A percentile compares a stretch with the other conserved stretches of the same genome.
Evolutionary conservation across 2,329 filamentous ascomycete genomes (phyloP).

Genomic region (Ophiostoma populinum): DNA sequence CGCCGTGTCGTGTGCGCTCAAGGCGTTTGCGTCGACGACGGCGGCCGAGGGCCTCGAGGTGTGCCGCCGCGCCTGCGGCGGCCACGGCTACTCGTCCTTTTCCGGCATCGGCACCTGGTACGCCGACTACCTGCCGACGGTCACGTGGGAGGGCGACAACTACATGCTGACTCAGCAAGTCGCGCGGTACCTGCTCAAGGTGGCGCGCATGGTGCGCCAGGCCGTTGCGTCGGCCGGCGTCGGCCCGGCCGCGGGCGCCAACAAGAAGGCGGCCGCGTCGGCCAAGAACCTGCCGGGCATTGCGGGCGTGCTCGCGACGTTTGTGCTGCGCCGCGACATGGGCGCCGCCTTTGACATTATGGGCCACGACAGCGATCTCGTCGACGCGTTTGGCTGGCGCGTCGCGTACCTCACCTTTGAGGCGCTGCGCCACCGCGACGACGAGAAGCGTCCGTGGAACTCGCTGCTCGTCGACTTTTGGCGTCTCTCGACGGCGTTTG

Average conservation of each 20-base stretch:
- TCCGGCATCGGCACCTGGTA: conserved; percentile 63
- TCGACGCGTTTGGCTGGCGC: conserved; percentile 60
- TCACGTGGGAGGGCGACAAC: conserved; percentile 64
- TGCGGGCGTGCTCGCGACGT: conserved; percentile 45
- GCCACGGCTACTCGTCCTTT: conserved; percentile 60
- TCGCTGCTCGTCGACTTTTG: conserved; percentile 63
- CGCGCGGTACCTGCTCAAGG: conserved; percentile 59
- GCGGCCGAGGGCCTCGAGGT: conserved; percentile 60
- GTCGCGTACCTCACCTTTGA: conserved; percentile 60
- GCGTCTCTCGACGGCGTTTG: conserved; percentile 57
- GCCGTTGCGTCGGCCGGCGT: conserved; percentile 34
- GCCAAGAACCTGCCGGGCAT: too few relatives aligned
- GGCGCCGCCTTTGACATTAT: conserved; percentile 53
- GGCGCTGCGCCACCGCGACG: conserved; percentile 55
- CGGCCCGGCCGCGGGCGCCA: conserved; percentile 17
- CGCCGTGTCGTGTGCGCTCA: conserved; percentile 59
- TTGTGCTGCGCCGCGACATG: conserved; percentile 47
- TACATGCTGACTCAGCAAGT: conserved; percentile 74
- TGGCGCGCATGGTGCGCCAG: conserved; percentile 50
- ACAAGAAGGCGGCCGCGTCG: too few relatives aligned
- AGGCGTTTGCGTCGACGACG: conserved; percentile 53
- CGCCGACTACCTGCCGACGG: conserved; percentile 53
- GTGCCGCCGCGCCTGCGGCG: conserved; percentile 58
- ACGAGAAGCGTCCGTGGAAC: conserved; percentile 63
- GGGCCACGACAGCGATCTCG: conserved; percentile 51